Evolutionary conservation across 83 land plant genomes (phyloP), one percentile per base, ranked within the genome.

Genomic region (Picea abies): DNA sequence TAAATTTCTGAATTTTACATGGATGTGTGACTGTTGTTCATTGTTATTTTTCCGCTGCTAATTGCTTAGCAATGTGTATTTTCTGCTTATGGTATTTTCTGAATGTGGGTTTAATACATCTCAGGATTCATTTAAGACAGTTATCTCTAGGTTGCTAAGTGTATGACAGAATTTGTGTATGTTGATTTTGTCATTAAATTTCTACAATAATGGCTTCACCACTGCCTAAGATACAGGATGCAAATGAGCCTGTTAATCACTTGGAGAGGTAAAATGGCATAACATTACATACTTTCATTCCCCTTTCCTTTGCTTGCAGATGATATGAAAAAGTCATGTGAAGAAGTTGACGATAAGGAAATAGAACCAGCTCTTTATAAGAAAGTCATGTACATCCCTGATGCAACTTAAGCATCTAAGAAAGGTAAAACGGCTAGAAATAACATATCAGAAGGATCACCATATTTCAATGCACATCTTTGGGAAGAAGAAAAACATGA

Each of bases 381-480:
- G 66, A 79, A 79, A 41, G 81, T 79, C 26, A 79, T 79, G 23
- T 79, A 79, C 44, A 79, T 79, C 68, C 81, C 68, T 3, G 67
- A 79, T 39, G n/a, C 81, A 79, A 61, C 67, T 79, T 29, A 79
- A 61, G 41, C 81, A 79, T 32, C 23, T 61, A 17, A 37, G 8
- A 79, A n/a, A 60, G 81, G 81, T 1, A 79, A 63, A 61, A 49
- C 22, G 6, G 25, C 78, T 23, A 75, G 20, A 26, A 75, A 75
- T 49, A 58, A 49, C 52, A 20, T 58, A 22, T n/a, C 3, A 1
- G 60, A 75, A 22, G 29, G 29, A 22, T 49, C 78, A 23, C 78
- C 60, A 22, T 49, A 23, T 75, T 75, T 58, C 60, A 49, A 75
- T 47, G 25, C 25, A 49, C 23, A 47, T 11, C 60, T 49, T 23